phyloP scores from a whole-genome alignment of 371 early-diverging fungal genomes.

The Syncephalis fuscata region DNA sequence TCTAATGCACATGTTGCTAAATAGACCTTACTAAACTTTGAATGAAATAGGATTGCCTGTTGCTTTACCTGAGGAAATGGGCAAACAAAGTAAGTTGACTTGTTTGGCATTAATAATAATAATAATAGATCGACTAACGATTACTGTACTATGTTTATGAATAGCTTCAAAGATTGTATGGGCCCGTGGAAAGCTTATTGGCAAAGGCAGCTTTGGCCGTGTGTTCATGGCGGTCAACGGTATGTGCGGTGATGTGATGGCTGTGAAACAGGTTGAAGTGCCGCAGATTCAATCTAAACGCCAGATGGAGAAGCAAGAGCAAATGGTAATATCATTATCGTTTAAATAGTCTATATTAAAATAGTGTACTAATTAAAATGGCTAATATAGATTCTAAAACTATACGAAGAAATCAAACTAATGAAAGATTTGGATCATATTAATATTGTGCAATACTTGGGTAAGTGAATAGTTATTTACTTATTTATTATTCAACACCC shows the following conservation, averaged over 20 bases:
- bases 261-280: conserved; percentile 83
- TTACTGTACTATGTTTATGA: background rate
- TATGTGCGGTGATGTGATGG: conserved; percentile 77
- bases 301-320: conserved; percentile 1
- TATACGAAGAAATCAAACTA: conserved; percentile 57
- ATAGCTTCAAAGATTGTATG: conserved; percentile 23
- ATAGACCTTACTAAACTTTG: too few relatives aligned
- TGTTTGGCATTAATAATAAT: too few relatives aligned
- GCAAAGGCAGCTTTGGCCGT: conserved; percentile 89
- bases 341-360: too few relatives aligned
- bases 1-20: too few relatives aligned
- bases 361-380: background rate
- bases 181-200: conserved; percentile 77
- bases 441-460: conserved; percentile 64
- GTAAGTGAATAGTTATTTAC: background rate
- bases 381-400: background rate
- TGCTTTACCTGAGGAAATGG: too few relatives aligned
- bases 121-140: too few relatives aligned
- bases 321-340: too few relatives aligned
- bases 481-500: too few relatives aligned
- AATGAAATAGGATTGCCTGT: too few relatives aligned
- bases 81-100: too few relatives aligned
- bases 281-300: conserved; percentile 11
- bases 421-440: conserved; percentile 68
- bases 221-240: conserved; percentile 78